Base-by-base conservation (phyloP, 2,329 filamentous ascomycete species). In the Colletotrichum cereale region DNA sequence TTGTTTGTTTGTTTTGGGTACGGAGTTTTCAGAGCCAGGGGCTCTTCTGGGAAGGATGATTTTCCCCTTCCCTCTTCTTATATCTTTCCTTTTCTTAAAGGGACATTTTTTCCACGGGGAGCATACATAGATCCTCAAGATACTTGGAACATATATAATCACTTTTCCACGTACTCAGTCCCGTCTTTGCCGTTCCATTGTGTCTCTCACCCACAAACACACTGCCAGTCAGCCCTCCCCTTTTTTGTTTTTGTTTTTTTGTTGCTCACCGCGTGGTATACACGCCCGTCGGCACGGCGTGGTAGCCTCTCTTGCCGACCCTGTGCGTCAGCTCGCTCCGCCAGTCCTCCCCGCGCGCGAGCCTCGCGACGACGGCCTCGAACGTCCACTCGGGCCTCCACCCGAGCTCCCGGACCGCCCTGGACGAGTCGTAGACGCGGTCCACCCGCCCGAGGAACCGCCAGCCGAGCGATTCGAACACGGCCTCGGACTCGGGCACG, bases 291-390 rank as follows among this genome's bases (percentile, higher is more conserved):
- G 79, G 78, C 0, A 79, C 78, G 24, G 78, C 79, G 70, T 86
- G 84, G 71, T 86, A 86, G 2, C 84, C 84, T 74, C 78, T 82
- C 76, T 79, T 83, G 0, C 84, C 84, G 3, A 86, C 82, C 70
- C 72, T 75, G 0, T 71, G 66, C 0, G 80, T 80, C 74, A 86
- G 66, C 60, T 81, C 78, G 65, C 84, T 86, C 74, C 76, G 75
- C 80, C 80, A 81, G 44, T 80, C 77, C 70, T 82, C 77, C 0
- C 83, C 83, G 11, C 74, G 71, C 0, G 50, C 71, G 16, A 86
- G 52, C 66, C 74, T 78, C 67, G 79, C 78, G n/a, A 86, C 73
- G 0, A 76, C 78, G 24, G 72, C 76, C 2, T 76, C 74, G 70
- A 86, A 83, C 0, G 84, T 86, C 64, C 82, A 85, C 71, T 79